Base-by-base conservation (phyloP, 371 early-diverging fungal genomes). In the Funneliformis caledonium region DNA sequence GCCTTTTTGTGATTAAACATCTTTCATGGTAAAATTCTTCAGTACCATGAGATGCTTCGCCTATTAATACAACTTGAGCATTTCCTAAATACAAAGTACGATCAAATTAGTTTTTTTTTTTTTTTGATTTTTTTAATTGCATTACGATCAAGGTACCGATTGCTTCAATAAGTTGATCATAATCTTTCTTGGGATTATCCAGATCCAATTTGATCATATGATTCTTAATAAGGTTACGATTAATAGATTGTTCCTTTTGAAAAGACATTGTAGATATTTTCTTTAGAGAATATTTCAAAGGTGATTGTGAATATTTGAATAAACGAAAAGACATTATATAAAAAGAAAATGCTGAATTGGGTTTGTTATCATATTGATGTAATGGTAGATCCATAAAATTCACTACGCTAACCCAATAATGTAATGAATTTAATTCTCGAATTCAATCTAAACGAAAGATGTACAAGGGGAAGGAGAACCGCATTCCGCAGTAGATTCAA, bases 1-100 rank as follows among this genome's bases (percentile, higher is more conserved):
- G 74, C 65, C 84, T 77, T 76, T 85, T 67, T 31, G 85, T 86
- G 56, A 85, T 83, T 56, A 75, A 70, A 43, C 84, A 82, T 47
- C 85, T 87, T 52, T 83, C 85, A 1, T 42, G 65, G 72, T 85
- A 85, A 72, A 85, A 85, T 42, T 85, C 85, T 37, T 76, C 64
- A 5, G 85, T 85, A 37, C 85, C 85, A 60, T 85, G 85, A n/a
- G 79, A 81, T 22, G 84, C 84, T 33, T 85, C 85, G 16, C 85
- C 85, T 26, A 85, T 86, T 62, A 77, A 81, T 1, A 70, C 75
- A 60, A 42, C 14, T 59, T 56, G 22, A 5, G 75, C 75, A n/a
- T 43, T 47, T 12, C 73, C 73, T 73, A 50, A 10, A n/a, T 45
- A 43, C 14, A 31, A 12, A 37, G 11, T 68, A 31, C 43, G 43